Conservation (phyloP, 2,329 filamentous ascomycete genomes). For the Capronia americana region DNA sequence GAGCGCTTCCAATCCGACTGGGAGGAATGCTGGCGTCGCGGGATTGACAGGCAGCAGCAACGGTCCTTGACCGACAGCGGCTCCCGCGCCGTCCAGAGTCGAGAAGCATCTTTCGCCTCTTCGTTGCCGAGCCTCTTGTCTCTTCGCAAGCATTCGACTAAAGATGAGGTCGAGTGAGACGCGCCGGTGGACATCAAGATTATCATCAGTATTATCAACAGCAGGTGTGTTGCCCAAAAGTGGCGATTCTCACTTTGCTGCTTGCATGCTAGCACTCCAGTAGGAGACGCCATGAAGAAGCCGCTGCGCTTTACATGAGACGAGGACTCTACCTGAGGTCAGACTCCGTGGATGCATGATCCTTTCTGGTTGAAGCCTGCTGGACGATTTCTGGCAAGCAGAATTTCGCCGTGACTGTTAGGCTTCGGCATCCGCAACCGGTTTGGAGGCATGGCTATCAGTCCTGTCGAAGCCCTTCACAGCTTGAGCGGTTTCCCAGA, state of each 20-base stretch:
- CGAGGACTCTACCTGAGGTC: too few species aligned
- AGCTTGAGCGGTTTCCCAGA: neutral
- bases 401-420: neutral
- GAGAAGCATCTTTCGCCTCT: neutral
- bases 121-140: neutral
- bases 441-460: neutral
- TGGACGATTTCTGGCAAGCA: neutral
- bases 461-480: neutral
- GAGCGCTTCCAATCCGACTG: slow-evolving; percentile 27
- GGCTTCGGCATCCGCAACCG: neutral
- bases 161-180: neutral
- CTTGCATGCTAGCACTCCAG: neutral
- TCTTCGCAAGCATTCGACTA: neutral
- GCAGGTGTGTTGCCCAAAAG: neutral
- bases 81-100: neutral
- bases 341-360: neutral
- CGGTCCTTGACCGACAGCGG: neutral
- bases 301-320: neutral
- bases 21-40: slow-evolving; percentile 25
- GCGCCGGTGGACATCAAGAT: neutral
- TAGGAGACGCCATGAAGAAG: neutral
- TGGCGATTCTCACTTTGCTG: neutral
- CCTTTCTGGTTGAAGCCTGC: neutral
- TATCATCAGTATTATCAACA: too few species aligned
- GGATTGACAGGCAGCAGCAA: slow-evolving; percentile 10